Conservation (phyloP, 2,329 filamentous ascomycete species). For the Diaporthe amygdali region DNA sequence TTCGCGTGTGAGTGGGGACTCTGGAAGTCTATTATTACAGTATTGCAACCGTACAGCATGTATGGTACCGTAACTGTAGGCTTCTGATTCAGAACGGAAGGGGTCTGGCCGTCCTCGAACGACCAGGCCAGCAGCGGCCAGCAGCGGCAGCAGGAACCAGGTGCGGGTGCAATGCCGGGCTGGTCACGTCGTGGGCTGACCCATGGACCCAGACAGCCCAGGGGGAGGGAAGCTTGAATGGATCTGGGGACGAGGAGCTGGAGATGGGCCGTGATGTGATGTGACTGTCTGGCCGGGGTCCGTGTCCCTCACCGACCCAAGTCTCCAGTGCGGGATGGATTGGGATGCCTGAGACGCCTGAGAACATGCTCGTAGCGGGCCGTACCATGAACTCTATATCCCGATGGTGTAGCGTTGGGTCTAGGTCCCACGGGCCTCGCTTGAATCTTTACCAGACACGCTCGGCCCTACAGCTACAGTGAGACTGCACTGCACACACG, state of each 20-base stretch:
- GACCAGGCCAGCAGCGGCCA: too few relatives aligned
- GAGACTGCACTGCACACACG: too few relatives aligned
- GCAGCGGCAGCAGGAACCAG: too few relatives aligned
- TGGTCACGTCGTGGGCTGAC: background rate
- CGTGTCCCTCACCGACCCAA: background rate
- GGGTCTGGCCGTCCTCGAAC: background rate
- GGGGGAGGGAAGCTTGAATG: background rate
- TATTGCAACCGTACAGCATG: background rate
- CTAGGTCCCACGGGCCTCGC: background rate
- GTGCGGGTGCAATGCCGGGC: background rate
- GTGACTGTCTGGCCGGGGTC: background rate
- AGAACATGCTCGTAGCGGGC: conserved; percentile 4
- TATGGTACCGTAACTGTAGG: background rate
- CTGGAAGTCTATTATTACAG: conserved; percentile 3
- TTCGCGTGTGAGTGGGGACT: conserved; percentile 19
- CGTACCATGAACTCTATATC: conserved; percentile 13
- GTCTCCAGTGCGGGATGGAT: conserved; percentile 13
- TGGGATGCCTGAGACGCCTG: conserved; percentile 13
- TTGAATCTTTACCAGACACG: background rate
- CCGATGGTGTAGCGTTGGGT: background rate
- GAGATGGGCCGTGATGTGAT: background rate
- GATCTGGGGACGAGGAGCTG: background rate
- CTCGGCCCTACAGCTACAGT: background rate
- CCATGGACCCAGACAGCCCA: background rate
- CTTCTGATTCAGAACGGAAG: conserved; percentile 9